These are phyloP conservation scores for Alternaria ventricosa DNA, from an alignment of 2,329 filamentous ascomycete genomes.

Conservation along the genomic window DNA sequence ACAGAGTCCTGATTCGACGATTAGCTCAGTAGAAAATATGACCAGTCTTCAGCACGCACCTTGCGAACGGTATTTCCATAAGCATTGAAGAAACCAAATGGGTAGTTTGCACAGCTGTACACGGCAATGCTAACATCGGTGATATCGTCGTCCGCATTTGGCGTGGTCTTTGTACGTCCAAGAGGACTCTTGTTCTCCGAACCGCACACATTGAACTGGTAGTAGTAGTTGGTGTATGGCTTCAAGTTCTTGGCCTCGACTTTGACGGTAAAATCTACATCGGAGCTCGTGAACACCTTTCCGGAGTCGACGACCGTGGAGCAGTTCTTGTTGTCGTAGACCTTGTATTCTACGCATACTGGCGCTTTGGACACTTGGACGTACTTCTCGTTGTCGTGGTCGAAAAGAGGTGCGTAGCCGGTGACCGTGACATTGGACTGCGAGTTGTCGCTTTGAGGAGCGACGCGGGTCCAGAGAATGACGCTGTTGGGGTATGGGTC, in stretches of 20 bases:
- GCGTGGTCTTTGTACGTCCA: conserved; percentile 74
- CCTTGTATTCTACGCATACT: conserved; percentile 71
- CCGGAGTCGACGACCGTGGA: conserved; percentile 61
- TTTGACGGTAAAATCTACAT: conserved; percentile 74
- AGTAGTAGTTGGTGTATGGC: conserved; percentile 71
- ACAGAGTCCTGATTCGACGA: conserved; percentile 47
- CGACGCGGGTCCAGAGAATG: conserved; percentile 44
- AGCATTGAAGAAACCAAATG: conserved; percentile 58
- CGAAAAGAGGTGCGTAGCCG: conserved; percentile 62
- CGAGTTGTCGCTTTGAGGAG: conserved; percentile 50
- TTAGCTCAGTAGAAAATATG: not conserved
- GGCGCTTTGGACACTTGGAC: conserved; percentile 63
- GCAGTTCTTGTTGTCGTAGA: conserved; percentile 59
- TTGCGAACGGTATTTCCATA: conserved; percentile 52
- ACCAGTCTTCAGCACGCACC: conserved; percentile 1
- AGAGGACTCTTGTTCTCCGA: conserved; percentile 67
- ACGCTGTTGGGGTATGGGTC: conserved; percentile 53
- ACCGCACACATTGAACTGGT: conserved; percentile 72
- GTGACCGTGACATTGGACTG: conserved; percentile 59
- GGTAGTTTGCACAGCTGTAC: conserved; percentile 69
- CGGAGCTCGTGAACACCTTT: conserved; percentile 71
- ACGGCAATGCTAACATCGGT: conserved; percentile 68
- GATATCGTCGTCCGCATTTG: conserved; percentile 62
- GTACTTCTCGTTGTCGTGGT: conserved; percentile 61
- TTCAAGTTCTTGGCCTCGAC: conserved; percentile 69